Percentiles rank a stretch among this genome's conserved stretches.
Evolutionary conservation across 2,329 filamentous ascomycete genomes (phyloP).

Genomic region (Penicillium sp.): DNA sequence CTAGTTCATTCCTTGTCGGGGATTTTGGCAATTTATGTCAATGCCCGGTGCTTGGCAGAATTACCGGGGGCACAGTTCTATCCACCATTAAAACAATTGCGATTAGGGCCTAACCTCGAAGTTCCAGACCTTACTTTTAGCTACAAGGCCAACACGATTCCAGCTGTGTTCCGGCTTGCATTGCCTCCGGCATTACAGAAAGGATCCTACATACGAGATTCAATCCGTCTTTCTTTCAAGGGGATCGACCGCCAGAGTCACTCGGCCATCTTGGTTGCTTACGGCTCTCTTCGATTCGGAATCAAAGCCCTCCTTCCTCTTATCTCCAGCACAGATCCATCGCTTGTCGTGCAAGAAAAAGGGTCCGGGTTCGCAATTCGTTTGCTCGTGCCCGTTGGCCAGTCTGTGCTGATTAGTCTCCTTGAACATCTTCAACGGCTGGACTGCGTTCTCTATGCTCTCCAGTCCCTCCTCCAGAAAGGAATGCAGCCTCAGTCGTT

Average conservation of each 20-base stretch:
- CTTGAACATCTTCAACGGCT: conserved; percentile 44
- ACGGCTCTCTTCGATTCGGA: conserved; percentile 36
- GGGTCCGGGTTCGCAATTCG: conserved; percentile 44
- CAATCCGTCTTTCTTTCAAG: conserved; percentile 42
- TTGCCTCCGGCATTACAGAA: conserved; percentile 31
- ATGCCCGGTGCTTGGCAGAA: conserved; percentile 39
- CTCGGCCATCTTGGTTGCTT: conserved; percentile 40
- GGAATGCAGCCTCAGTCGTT: conserved; percentile 37
- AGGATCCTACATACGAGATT: conserved; percentile 37
- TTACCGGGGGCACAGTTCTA: conserved; percentile 33
- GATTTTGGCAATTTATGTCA: conserved; percentile 43
- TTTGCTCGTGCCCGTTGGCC: conserved; percentile 40
- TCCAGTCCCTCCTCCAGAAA: conserved; percentile 39
- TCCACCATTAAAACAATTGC: conserved; percentile 35
- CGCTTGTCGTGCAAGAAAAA: conserved; percentile 38
- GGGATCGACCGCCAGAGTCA: conserved; percentile 40
- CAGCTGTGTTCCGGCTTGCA: conserved; percentile 33
- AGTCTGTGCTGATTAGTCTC: conserved; percentile 39
- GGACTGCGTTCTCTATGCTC: conserved; percentile 40
- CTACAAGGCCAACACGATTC: conserved; percentile 36
- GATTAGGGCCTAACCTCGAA: conserved; percentile 33
- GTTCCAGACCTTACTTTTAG: conserved; percentile 42
- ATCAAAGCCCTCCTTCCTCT: conserved; percentile 32
- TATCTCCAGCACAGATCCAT: conserved; percentile 33
- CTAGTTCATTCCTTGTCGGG: conserved; percentile 42